phyloP scores from a whole-genome alignment of 441 rosid species.

The Melastoma candidum region DNA sequence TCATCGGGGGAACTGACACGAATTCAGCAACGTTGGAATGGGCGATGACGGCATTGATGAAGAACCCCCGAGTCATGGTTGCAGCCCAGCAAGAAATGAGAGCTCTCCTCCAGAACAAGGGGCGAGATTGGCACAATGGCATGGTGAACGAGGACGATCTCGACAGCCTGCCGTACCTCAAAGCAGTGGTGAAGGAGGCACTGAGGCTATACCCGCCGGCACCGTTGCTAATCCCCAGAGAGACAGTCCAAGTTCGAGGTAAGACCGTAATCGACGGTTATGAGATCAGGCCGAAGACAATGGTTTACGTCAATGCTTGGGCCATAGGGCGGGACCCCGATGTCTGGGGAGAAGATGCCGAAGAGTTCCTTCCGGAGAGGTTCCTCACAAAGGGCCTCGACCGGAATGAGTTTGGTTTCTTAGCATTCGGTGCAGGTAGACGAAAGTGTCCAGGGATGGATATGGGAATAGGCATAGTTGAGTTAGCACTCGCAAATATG shows the following conservation, averaged over 20 bases:
- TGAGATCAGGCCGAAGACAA: no score
- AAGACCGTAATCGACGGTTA: no score
- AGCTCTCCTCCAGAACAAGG: slow-evolving; percentile 12
- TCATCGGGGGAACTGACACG: slow-evolving; percentile 26
- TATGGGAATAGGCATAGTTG: slow-evolving; percentile 19
- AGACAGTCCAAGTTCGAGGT: no score
- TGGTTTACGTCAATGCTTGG: no score
- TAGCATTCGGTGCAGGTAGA: slow-evolving; percentile 34
- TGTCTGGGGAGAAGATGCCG: slow-evolving; percentile 18
- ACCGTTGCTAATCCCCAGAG: slow-evolving; percentile 22
- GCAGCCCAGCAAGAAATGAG: slow-evolving; percentile 25
- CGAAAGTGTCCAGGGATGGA: slow-evolving; percentile 27
- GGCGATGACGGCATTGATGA: slow-evolving; percentile 31
- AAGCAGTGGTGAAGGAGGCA: slow-evolving; percentile 18
- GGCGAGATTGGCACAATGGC: background rate
- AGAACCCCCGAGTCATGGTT: slow-evolving; percentile 24
- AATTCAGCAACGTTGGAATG: slow-evolving; percentile 29
- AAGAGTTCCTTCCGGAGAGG: slow-evolving; percentile 32
- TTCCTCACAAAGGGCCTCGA: slow-evolving; percentile 21
- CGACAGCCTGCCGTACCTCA: slow-evolving; percentile 26
- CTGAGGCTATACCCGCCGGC: slow-evolving; percentile 24
- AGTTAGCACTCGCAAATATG: slow-evolving; percentile 32
- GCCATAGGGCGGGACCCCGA: no score
- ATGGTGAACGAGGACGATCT: slow-evolving; percentile 33
- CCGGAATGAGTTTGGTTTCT: slow-evolving; percentile 28